phyloP scores from a whole-genome alignment of 805 yeast species.

The Saccharomycopsis javanensis region DNA sequence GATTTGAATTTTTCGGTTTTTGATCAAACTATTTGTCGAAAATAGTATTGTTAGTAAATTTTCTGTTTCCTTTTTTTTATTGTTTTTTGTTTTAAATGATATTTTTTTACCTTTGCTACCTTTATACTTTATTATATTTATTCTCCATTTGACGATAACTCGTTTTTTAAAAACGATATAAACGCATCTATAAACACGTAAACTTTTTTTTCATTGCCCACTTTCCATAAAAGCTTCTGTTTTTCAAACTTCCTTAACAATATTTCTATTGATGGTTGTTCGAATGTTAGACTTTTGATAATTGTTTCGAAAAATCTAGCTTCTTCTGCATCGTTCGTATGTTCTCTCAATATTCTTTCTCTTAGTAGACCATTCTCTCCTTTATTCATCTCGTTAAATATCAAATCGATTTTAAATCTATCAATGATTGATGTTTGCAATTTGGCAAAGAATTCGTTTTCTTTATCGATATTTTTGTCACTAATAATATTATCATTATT shows the following conservation, averaged over 20 bases:
- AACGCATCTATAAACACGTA: background rate
- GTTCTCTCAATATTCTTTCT: background rate
- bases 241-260: background rate
- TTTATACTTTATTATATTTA: background rate
- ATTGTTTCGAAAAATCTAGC: background rate
- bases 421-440: conserved; percentile 1
- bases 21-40: background rate
- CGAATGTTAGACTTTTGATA: background rate
- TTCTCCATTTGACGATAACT: background rate
- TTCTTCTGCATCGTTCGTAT: background rate
- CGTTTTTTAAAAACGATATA: background rate
- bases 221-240: background rate
- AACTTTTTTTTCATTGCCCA: background rate
- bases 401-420: conserved; percentile 6
- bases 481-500: background rate
- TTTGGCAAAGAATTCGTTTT: background rate
- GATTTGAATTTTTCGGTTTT: no score
- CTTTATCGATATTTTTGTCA: background rate
- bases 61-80: background rate
- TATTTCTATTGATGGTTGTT: background rate
- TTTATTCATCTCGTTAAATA: background rate
- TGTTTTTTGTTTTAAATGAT: background rate
- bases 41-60: background rate
- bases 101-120: background rate
- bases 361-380: background rate